A percentile compares a stretch with the other conserved stretches of the same genome.
Evolutionary conservation across 495 filamentous ascomycete genomes (phyloP).

Genomic region (Usnea hakonensis): DNA sequence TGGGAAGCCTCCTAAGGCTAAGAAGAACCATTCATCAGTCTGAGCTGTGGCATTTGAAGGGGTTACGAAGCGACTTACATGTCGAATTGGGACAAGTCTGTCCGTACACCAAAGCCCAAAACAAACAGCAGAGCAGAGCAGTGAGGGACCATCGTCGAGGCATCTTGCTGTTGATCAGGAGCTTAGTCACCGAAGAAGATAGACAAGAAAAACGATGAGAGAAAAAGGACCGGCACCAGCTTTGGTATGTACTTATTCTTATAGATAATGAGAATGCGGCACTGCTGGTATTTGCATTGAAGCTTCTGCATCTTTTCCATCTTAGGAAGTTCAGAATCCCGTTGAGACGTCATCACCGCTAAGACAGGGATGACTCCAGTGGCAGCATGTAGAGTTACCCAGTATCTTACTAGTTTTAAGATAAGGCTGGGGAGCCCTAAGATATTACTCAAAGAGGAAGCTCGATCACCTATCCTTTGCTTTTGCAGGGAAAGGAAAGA

Average conservation of each 20-base stretch:
- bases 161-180: constrained; percentile 1
- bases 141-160: neutral
- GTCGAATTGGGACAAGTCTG: constrained; percentile 15
- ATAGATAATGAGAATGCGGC: constrained; percentile 8
- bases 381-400: neutral
- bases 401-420: neutral
- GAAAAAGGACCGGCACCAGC: neutral
- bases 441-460: constrained; percentile 12
- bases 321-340: constrained; percentile 9
- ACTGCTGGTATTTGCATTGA: neutral
- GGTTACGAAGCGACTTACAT: neutral
- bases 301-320: constrained; percentile 7
- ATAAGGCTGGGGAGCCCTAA: constrained; percentile 7
- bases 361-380: neutral
- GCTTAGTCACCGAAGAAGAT: neutral
- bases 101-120: constrained; percentile 6
- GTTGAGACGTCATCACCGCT: constrained; percentile 11
- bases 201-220: neutral
- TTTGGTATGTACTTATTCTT: neutral
- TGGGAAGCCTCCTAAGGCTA: constrained; percentile 26
- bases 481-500: too few species aligned
- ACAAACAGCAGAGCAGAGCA: neutral
- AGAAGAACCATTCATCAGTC: neutral
- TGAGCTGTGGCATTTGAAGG: neutral
- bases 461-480: constrained; percentile 9